A percentile compares a stretch with the other conserved stretches of the same genome.
Evolutionary conservation across 2,329 filamentous ascomycete species (phyloP).

Genomic region (Verticillium nonalfalfae): DNA sequence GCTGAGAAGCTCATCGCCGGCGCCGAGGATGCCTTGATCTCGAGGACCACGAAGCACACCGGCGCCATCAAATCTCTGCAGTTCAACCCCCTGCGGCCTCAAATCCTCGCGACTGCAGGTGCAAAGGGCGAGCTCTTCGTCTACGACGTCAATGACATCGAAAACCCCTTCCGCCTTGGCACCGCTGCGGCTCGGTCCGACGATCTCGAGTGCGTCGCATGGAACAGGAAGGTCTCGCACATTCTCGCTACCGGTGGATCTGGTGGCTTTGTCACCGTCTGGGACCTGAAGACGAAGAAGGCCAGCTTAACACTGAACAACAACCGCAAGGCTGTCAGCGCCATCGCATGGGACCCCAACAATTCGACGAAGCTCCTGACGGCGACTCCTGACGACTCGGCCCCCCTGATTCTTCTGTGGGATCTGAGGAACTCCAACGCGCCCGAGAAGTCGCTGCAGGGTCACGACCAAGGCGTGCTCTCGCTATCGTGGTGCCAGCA

Average conservation of each 20-base stretch:
- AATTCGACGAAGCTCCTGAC: conserved; percentile 93
- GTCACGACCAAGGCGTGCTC: conserved; percentile 90
- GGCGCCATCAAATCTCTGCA: conserved; percentile 91
- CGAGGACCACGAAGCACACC: conserved; percentile 81
- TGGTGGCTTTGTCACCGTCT: conserved; percentile 93
- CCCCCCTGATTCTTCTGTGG: conserved; percentile 87
- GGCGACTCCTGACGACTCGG: conserved; percentile 81
- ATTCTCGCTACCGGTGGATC: conserved; percentile 92
- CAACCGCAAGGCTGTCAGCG: conserved; percentile 87
- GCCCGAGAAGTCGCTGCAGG: conserved; percentile 79
- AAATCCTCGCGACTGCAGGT: conserved; percentile 87
- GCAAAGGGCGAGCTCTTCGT: conserved; percentile 95
- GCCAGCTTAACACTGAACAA: conserved; percentile 94
- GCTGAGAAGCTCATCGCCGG: conserved; percentile 61
- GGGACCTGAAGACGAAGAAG: conserved; percentile 98
- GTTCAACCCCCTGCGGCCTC: conserved; percentile 89
- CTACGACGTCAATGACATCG: conserved; percentile 86
- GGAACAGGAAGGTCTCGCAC: conserved; percentile 97
- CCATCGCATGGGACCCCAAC: conserved; percentile 95
- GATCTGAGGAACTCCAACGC: conserved; percentile 94
- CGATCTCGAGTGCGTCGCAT: conserved; percentile 93
- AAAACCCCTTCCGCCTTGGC: conserved; percentile 82
- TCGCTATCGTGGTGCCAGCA: conserved; percentile 94
- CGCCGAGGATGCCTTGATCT: conserved; percentile 69
- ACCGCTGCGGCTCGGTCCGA: conserved; percentile 84